Evolutionary conservation across 495 filamentous ascomycete genomes (phyloP), one percentile per base, ranked within the genome.

Genomic region (Daldinia grandis): DNA sequence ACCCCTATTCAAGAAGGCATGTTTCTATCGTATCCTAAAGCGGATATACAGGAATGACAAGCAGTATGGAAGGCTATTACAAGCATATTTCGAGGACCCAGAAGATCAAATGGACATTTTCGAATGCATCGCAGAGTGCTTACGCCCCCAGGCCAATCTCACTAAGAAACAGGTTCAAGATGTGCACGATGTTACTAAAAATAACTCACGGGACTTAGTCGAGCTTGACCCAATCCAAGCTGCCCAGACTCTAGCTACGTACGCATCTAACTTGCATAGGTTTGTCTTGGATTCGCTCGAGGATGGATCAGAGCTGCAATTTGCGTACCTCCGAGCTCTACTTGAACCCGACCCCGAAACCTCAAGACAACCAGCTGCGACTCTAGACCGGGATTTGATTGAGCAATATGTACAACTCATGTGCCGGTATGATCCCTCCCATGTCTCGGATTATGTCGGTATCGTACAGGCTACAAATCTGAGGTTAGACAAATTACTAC

Each of bases 21-120:
- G 88, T 7, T 99, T 98, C 76, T 95, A 92, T 77, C 89, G 95
- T n/a, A 94, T 99, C 47, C 79, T 99, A 33, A 98, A 98, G 79
- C 90, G 91, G 27, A 92, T 92, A 30, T 97, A 97, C 75, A 88
- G 88, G 69, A 82, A 86, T 4, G 93, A 97, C 65, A 92, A 88
- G 70, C 88, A 93, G 73, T 97, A 92, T 71, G 85, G 91, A 2
- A 89, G 91, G 69, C 85, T 97, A 35, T 79, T 98, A 0, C 82
- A 92, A 69, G 88, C 90, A 1, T 97, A 93, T 76, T 92, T 99
- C 47, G 91, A 98, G 62, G 95, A 98, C 71, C 86, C 87, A 3
- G 87, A 93, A 54, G 89, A 93, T 66, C 89, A 85, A 50, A 84
- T 90, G 7, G 84, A 78, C 4, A 83, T 95, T 15, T 98, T 97